Base-by-base conservation (phyloP, 2,329 filamentous ascomycete genomes). In the Didymella pinodella region DNA sequence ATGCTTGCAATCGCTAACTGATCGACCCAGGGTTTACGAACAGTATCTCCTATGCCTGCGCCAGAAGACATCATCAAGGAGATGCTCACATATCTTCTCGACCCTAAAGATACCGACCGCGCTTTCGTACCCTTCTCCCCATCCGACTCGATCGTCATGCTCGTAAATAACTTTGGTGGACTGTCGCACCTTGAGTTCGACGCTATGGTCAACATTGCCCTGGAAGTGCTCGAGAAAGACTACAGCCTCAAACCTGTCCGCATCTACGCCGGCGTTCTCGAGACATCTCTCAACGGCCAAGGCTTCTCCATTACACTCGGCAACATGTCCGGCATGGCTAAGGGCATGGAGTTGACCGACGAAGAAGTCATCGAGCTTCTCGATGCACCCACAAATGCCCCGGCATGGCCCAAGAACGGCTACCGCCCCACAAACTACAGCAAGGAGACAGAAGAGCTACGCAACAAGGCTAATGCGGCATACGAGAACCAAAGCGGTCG, bases 261-360 rank as follows among this genome's bases (percentile, higher is more conserved):
- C 46, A 80, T 83, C 41, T 82, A 83, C 61, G 77, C 79, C 1
- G 80, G 80, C 7, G 73, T 79, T 2, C 82, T 85, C 45, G 83
- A 85, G 59, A 84, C 83, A 0, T 84, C 82, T 0, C 72, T 86
- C 8, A 85, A 86, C 63, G 84, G 80, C 1, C 83, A 84, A 7
- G 84, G 84, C 4, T 86, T 85, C 76, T 84, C 81, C 7, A 81
- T 86, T 31, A 85, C 83, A 0, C 70, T 86, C 0, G 82, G 82
- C 31, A 85, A 85, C 63, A 72, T 86, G 47, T 79, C 79, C 2
- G 74, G 78, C 34, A 80, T 82, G 64, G 78, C 80, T 6, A 71
- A 73, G 28, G 69, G 77, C 11, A 79, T 80, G 62, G 68, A 71
- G 4, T 67, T 78, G n/a, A 66, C 73, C 0, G 69, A 74, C 16